Conservation (phyloP, 768 basidiomycete genomes). For the Suillus lakei region DNA sequence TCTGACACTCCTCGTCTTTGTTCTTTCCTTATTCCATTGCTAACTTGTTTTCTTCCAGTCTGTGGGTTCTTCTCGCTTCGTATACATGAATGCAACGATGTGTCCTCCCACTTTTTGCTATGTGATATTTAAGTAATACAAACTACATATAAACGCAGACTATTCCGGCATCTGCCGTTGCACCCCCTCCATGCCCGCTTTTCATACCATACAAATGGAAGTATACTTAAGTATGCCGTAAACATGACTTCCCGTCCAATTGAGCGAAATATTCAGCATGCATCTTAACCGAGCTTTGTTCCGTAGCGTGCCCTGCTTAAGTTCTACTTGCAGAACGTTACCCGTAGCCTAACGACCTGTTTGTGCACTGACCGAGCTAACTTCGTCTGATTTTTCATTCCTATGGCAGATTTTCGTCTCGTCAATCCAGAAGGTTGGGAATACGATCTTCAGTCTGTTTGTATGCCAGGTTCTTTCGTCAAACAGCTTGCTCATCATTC, state of each 20-base stretch:
- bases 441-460: constrained; percentile 77
- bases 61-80: background rate
- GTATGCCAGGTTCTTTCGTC: constrained; percentile 27
- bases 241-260: background rate
- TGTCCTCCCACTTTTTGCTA: background rate
- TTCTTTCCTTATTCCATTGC: constrained; percentile 12
- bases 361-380: background rate
- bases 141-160: background rate
- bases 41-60: constrained; percentile 18
- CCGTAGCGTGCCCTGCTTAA: background rate
- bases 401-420: constrained; percentile 71
- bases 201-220: background rate
- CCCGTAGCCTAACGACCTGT: background rate
- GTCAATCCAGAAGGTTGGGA: constrained; percentile 82
- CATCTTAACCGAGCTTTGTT: constrained; percentile 3
- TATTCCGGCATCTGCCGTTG: background rate
- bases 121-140: background rate
- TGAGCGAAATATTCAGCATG: background rate
- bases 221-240: background rate
- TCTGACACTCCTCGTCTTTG: constrained; percentile 51
- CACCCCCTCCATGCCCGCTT: background rate
- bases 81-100: background rate
- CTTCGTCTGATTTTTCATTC: background rate
- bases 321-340: background rate
- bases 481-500: constrained; percentile 2